phyloP scores from a whole-genome alignment of 1,139 yeast genomes.

The Lodderomyces pseudojiufengensis region DNA sequence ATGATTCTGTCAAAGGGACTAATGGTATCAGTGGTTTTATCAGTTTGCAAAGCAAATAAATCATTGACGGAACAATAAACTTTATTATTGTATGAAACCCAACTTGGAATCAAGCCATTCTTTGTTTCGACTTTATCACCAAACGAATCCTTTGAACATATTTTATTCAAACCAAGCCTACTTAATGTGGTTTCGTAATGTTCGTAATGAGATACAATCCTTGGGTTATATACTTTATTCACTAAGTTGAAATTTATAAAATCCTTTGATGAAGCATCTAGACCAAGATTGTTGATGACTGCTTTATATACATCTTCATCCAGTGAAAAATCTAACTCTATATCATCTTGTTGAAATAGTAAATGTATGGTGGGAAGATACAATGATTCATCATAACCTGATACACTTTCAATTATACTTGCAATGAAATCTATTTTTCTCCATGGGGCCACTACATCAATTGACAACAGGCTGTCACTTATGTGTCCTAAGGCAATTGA shows the following conservation, averaged over 20 bases:
- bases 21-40: constrained; percentile 9
- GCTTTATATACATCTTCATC: constrained; percentile 38
- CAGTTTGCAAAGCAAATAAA: constrained; percentile 54
- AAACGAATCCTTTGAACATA: constrained; percentile 35
- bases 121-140: constrained; percentile 24
- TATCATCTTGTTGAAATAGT: constrained; percentile 23
- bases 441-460: constrained; percentile 17
- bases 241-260: constrained; percentile 52
- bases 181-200: constrained; percentile 34
- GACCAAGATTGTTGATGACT: constrained; percentile 28
- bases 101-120: constrained; percentile 34
- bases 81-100: constrained; percentile 51
- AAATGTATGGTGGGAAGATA: constrained; percentile 46
- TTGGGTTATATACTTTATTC: constrained; percentile 54
- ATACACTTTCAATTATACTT: constrained; percentile 53
- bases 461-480: neutral
- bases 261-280: constrained; percentile 18
- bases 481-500: neutral
- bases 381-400: constrained; percentile 45
- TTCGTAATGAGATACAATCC: constrained; percentile 61
- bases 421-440: constrained; percentile 28
- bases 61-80: constrained; percentile 64
- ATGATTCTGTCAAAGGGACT: constrained; percentile 55
- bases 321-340: constrained; percentile 22
- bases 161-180: constrained; percentile 14